Base-by-base conservation (phyloP, 768 basidiomycete genomes). In the Tylopilus cervinicoccineus region DNA sequence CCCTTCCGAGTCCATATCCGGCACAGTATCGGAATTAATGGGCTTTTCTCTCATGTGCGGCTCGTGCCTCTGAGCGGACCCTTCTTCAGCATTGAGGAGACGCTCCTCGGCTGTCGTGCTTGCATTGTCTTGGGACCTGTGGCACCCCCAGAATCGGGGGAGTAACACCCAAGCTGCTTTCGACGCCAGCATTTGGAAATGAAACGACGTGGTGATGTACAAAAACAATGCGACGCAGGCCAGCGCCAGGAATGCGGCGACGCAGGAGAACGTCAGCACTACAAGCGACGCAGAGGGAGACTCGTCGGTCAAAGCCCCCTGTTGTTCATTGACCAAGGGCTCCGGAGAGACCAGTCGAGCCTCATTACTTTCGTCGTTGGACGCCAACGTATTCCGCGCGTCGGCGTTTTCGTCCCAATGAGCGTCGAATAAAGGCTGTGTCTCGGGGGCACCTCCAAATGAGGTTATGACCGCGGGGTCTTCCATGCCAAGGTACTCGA, bases 391-490 rank as follows among this genome's bases (percentile, higher is more conserved):
- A 23, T 66, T 48, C 24, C 45, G 53, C 16, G 45, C 52, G 20
- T 38, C 10, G n/a, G 66, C 41, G 38, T 57, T 47, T 20, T 64
- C 62, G 26, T 60, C 65, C 19, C 60, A 46, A 29, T 48, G 53
- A 43, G 56, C 58, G 23, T 66, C 64, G 17, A 61, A 22, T 46
- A 51, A 16, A 46, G 51, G 36, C 23, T 52, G 39, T 45, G 23
- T 45, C 12, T 22, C 44, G n/a, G 44, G 29, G 0, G 29, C 47
- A 29, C 58, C 41, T 48, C 53, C 54, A 62, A 60, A 36, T 58
- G 70, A 47, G 17, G 69, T 57, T 39, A 64, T 38, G n/a, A 62
- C 63, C 45, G 63, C 65, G 37, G 64, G 50, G 27, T 59, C 58
- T 38, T 63, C 63, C 23, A 49, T 53, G 17, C 56, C 58, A 28